A percentile compares a stretch with the other conserved stretches of the same genome.
Evolutionary conservation across 1,284 basidiomycete species (phyloP).

Genomic region (Somion occarium): DNA sequence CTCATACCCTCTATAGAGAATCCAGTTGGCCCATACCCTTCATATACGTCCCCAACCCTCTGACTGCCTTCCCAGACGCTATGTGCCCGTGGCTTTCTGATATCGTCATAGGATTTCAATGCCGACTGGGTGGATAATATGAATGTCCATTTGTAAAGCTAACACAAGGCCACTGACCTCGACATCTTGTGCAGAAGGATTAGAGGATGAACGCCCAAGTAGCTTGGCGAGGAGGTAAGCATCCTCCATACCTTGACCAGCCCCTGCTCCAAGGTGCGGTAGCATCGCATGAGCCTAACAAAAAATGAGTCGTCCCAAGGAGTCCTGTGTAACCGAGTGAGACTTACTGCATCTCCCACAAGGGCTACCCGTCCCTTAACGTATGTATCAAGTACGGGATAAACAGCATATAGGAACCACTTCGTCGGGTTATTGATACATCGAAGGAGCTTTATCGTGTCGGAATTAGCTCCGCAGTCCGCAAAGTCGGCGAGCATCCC

Average conservation of each 20-base stretch:
- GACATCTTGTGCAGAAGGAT: conserved; percentile 28
- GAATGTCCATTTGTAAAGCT: neutral
- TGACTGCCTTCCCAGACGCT: conserved; percentile 13
- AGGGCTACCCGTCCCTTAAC: conserved; percentile 43
- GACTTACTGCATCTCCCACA: conserved; percentile 52
- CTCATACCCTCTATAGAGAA: neutral
- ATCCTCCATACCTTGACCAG: conserved; percentile 60
- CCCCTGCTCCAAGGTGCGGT: conserved; percentile 58
- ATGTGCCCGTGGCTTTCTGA: conserved; percentile 12
- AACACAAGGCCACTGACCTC: conserved; percentile 30
- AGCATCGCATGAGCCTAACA: conserved; percentile 52
- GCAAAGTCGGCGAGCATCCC: conserved; percentile 43
- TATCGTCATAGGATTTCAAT: conserved; percentile 9
- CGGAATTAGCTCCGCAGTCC: conserved; percentile 39
- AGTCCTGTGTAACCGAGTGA: neutral
- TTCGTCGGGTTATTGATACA: conserved; percentile 46
- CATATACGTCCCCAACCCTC: conserved; percentile 8
- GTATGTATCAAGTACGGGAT: conserved; percentile 44
- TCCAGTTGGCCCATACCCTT: conserved; percentile 10
- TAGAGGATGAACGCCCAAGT: conserved; percentile 40
- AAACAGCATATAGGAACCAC: conserved; percentile 54
- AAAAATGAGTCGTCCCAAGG: neutral
- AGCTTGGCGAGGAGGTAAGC: conserved; percentile 45
- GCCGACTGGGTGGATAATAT: neutral
- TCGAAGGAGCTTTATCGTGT: conserved; percentile 38